Base-by-base conservation (phyloP, 345 rosid genomes). In the Brassica nigra region DNA sequence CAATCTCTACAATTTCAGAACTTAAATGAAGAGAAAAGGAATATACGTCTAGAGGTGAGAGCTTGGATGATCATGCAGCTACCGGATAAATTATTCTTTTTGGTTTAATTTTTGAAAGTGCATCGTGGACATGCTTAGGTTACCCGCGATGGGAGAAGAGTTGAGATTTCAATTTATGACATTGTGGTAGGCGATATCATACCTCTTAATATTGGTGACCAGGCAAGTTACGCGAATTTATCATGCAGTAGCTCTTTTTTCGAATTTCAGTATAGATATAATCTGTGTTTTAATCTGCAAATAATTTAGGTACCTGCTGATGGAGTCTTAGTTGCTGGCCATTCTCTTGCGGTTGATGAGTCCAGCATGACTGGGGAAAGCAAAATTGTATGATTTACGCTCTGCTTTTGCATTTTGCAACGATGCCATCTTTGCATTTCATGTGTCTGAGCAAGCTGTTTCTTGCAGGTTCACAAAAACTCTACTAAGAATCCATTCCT, bases 341-440 rank as follows among this genome's bases (percentile, higher is more conserved):
- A 90, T 82, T 96, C 98, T 39, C 89, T 96, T 76, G 87, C 97
- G 9, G 76, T 93, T 67, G 99, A 96, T 70, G 99, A 96, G 85
- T 96, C 99, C 44, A 96, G 99, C 92, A 96, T 96, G 99, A 96
- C 99, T 4, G 99, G 99, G 71, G 99, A 96, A 88, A 96, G 99
- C 88, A 91, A 92, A 78, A 92, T 90, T 68, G 99, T 96, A 81
- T 67, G 83, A 49, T 47, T 64, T 64, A n/a, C 65, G 44, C 68
- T 44, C 34, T 68, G 9, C 36, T 33, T 64, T 30, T 42, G 30
- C 23, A 15, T 58, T 54, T 18, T 65, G 16, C 27, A 54, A 52
- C 49, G 70, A 27, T 57, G 36, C 15, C 42, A 7, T 75, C 73
- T 54, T 49, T 55, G 47, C 74, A 58, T 63, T 78, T 39, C 34